Evolutionary conservation across 2,329 filamentous ascomycete genomes (phyloP), one percentile per base, ranked within the genome.

Genomic region (Fusarium tjaetaba): DNA sequence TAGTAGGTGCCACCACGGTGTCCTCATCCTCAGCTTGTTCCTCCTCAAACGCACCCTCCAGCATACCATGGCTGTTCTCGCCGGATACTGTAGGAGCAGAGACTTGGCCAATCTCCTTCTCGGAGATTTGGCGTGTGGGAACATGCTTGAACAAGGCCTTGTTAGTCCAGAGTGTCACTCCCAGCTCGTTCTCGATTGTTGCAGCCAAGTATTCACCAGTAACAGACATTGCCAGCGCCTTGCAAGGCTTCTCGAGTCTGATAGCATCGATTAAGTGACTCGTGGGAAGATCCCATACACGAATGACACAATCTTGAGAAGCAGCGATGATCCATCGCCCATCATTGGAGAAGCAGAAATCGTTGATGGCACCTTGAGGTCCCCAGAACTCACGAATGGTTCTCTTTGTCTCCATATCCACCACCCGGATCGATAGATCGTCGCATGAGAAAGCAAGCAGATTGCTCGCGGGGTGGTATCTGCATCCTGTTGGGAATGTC

Each of bases 161-260:
- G 83, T 99, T 99, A 28, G 94, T 98, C 96, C 96, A 99, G 53
- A 99, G 90, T 75, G 94, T 92, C n/a, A 99, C 92, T 18, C 96
- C 96, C 3, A 97, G 89, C 72, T 92, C 91, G 65, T 92, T 93
- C 61, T 94, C 90, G 60, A 95, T 91, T 0, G 95, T 93, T 7
- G 95, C 96, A 7, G 96, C 96, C n/a, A 99, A 88, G 77, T 95
- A 98, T 79, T 99, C 96, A 20, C 96, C 96, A 0, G 94, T 97
- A 3, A 88, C 87, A 0, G 96, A 97, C 86, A 98, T 97, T 13
- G 95, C 91, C 18, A 99, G 86, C 5, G 94, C 92, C 22, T 91
- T 96, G 81, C 95, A 97, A 16, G 92, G 91, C 61, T 89, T 92
- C 62, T 91, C 90, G 10, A 97, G 89, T 65, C 91, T 91, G 83